Conservation (phyloP, 495 filamentous ascomycete genomes). For the Penicillium diatomitis region DNA sequence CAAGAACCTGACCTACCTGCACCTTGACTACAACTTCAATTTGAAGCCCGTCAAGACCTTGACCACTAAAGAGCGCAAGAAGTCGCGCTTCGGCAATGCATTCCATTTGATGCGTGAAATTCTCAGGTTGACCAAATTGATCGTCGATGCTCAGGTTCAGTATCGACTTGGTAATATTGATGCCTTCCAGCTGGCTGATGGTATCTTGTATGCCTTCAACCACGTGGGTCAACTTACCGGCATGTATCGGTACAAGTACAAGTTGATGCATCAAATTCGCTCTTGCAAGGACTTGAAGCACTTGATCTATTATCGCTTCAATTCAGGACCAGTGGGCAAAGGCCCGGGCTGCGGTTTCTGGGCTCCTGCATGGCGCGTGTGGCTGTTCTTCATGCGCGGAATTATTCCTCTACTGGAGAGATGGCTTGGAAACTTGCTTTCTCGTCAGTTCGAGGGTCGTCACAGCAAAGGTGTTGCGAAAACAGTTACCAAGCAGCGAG, state of each 20-base stretch:
- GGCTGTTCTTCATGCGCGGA: conserved; percentile 99
- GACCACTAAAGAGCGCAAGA: conserved; percentile 99
- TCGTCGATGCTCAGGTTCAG: conserved; percentile 97
- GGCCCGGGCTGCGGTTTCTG: conserved; percentile 98
- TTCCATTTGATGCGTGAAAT: conserved; percentile 99
- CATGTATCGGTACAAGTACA: conserved; percentile 99
- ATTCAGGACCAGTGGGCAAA: conserved; percentile 94
- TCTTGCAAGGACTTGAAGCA: conserved; percentile 99
- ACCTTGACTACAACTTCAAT: conserved; percentile 99
- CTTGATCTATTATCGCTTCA: conserved; percentile 98
- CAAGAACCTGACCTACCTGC: conserved; percentile 97
- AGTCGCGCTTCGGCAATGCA: conserved; percentile 98
- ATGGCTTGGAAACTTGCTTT: conserved; percentile 95
- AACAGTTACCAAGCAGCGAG: conserved; percentile 97
- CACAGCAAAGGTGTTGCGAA: conserved; percentile 99
- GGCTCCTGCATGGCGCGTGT: conserved; percentile 98
- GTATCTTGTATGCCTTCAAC: conserved; percentile 98
- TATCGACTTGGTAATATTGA: conserved; percentile 98
- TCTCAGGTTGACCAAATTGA: conserved; percentile 92
- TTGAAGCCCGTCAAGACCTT: conserved; percentile 97
- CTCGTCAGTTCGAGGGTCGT: conserved; percentile 95
- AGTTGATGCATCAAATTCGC: conserved; percentile 99
- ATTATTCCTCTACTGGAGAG: conserved; percentile 95
- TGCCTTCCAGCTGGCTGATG: conserved; percentile 96
- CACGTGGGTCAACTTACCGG: conserved; percentile 97